Base-by-base conservation (phyloP, 495 filamentous ascomycete genomes). In the Pseudotulostoma volvatum region DNA sequence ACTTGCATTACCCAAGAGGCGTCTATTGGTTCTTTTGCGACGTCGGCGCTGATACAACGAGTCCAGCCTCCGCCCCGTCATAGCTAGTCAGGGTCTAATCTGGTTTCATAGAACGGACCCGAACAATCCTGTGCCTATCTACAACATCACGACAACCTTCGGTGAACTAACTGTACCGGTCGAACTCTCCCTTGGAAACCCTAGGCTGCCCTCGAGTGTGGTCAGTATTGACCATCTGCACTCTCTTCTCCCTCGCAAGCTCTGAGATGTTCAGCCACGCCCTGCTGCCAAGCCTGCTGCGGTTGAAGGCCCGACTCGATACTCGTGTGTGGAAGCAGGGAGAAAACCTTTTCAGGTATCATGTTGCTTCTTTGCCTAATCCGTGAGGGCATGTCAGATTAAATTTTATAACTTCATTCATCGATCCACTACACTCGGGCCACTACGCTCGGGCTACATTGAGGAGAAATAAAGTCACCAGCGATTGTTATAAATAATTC, bases 201-300 rank as follows among this genome's bases (percentile, higher is more conserved):
- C 61, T 32, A 66, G 64, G 25, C 74, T 76, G n/a, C 68, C 68
- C 7, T 61, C 84, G 36, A 76, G 70, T 25, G 81, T 88, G 37
- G 85, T 92, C 54, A 77, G 74, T 37, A 94, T 96, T 48, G 87
- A 94, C 53, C 88, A 94, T 53, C 71, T 96, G 7, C 88, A 88
- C 3, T 81, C 76, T 19, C 71, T 94, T 28, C 69, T 96, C 13
- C 83, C 88, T 7, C 66, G 87, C 33, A 88, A 76, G 83, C 28
- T 83, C 75, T 21, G 88, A 96, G 65, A 74, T 81, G 18, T 95
- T 94, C 56, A 84, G 77, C 59, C 59, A 67, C 32, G 80, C 79
- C 18, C 62, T 96, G 39, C 59, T 96, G 25, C 85, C 86, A 2
- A 79, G 75, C 46, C 61, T 96, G 42, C 52, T 92, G 33, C 70